These are phyloP conservation scores for Coemansia sp. DNA, from an alignment of 192 early-diverging fungal species.

Conservation along the genomic window DNA sequence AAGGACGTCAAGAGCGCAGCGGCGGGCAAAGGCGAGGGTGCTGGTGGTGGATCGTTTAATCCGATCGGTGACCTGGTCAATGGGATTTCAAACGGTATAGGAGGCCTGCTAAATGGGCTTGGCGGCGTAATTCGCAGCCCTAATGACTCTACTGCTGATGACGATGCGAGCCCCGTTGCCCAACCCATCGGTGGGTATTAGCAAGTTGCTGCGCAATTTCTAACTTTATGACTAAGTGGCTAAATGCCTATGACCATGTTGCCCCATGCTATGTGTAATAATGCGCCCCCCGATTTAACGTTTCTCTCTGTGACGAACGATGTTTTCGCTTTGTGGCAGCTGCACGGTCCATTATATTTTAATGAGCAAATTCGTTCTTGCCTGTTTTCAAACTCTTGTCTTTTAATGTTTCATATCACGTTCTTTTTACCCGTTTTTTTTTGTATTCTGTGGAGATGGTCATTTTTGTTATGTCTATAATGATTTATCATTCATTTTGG, in stretches of 20 bases:
- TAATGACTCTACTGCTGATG: background rate
- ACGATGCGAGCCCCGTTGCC: constrained; percentile 23
- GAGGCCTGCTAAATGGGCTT: constrained; percentile 23
- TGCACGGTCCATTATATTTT: background rate
- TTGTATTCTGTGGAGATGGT: background rate
- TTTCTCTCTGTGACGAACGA: background rate
- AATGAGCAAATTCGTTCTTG: background rate
- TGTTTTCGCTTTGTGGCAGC: background rate
- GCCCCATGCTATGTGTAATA: background rate
- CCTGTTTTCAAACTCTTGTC: background rate
- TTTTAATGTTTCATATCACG: background rate
- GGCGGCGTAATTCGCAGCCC: constrained; percentile 4
- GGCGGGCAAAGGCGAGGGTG: background rate
- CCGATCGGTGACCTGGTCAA: constrained; percentile 26
- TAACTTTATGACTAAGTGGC: background rate
- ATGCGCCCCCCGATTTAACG: background rate
- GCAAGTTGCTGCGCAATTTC: background rate
- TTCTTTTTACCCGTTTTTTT: background rate
- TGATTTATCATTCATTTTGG: background rate
- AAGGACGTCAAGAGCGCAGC: background rate
- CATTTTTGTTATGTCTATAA: too few relatives aligned
- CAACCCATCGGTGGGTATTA: constrained; percentile 16
- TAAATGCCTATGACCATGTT: background rate
- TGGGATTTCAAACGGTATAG: constrained; percentile 29
- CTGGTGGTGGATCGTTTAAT: constrained; percentile 8